Conservation (phyloP, 306 rosid species). For the Dalbergia cultrata region DNA sequence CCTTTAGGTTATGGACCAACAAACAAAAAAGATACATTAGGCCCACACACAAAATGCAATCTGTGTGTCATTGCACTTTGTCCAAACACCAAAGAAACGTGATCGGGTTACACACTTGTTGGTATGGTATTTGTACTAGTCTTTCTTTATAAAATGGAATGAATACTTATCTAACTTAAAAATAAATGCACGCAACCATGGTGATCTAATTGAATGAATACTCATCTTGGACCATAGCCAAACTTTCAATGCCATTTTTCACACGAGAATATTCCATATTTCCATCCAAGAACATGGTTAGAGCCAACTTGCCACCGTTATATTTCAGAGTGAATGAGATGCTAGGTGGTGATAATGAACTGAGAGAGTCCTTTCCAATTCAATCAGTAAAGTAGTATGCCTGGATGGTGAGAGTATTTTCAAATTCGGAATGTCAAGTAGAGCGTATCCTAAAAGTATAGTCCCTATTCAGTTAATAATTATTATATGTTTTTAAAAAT, state of each 20-base stretch:
- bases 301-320: neutral
- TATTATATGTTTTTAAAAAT: no score
- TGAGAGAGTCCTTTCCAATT: no score
- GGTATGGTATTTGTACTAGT: neutral
- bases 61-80: conserved; percentile 42
- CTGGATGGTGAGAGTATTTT: no score
- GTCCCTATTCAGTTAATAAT: no score
- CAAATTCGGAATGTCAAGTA: no score
- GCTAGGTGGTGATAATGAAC: no score
- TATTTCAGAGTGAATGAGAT: neutral
- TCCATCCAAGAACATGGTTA: neutral
- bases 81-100: conserved; percentile 36
- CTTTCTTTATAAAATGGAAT: neutral
- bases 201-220: no score
- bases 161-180: neutral
- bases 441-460: no score
- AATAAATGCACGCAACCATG: conserved; percentile 6
- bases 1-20: no score
- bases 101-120: neutral
- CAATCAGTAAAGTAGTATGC: no score
- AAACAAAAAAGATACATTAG: no score
- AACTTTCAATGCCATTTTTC: neutral
- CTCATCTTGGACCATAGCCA: neutral
- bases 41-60: conserved; percentile 18
- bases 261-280: neutral